Percentiles rank a stretch among this genome's conserved stretches.
Conservation (phyloP, 805 yeast genomes). For the Teunomyces cretensis region DNA sequence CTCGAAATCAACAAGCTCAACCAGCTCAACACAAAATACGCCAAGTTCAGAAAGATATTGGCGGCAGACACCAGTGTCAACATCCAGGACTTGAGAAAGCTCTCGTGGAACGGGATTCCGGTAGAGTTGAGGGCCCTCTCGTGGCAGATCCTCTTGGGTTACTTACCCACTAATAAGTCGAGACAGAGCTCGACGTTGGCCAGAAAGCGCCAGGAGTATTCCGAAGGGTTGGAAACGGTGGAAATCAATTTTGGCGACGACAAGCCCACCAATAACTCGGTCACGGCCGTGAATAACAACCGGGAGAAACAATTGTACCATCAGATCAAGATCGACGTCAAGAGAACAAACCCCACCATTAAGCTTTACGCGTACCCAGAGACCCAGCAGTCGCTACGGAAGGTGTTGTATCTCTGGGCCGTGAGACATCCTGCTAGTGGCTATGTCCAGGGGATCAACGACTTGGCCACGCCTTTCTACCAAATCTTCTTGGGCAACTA, state of each 20-base stretch:
- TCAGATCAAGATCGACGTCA: slow-evolving; percentile 92
- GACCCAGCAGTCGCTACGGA: slow-evolving; percentile 78
- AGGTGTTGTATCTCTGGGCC: slow-evolving; percentile 89
- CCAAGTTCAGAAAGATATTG: slow-evolving; percentile 65
- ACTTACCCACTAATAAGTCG: slow-evolving; percentile 80
- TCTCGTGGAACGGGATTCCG: slow-evolving; percentile 96
- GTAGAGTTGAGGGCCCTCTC: slow-evolving; percentile 71
- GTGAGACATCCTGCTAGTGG: slow-evolving; percentile 97
- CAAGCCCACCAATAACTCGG: slow-evolving; percentile 13
- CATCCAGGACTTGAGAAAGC: slow-evolving; percentile 64
- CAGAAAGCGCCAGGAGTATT: slow-evolving; percentile 83
- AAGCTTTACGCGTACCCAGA: slow-evolving; percentile 65
- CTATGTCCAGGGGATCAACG: slow-evolving; percentile 96
- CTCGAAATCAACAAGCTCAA: slow-evolving; percentile 56
- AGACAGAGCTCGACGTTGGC: slow-evolving; percentile 68
- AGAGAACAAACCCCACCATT: slow-evolving; percentile 87
- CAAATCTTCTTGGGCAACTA: slow-evolving; percentile 80
- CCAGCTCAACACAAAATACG: slow-evolving; percentile 59
- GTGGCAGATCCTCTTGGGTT: slow-evolving; percentile 91
- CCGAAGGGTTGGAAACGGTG: slow-evolving; percentile 70
- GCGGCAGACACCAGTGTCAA: slow-evolving; percentile 53
- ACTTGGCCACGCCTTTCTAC: slow-evolving; percentile 87
- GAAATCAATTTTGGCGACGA: slow-evolving; percentile 42
- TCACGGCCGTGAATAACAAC: slow-evolving; percentile 15
- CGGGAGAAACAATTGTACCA: slow-evolving; percentile 83